These are phyloP conservation scores for Rhododendron griersonianum DNA, from an alignment of 148 eudicot species.

Conservation along the genomic window DNA sequence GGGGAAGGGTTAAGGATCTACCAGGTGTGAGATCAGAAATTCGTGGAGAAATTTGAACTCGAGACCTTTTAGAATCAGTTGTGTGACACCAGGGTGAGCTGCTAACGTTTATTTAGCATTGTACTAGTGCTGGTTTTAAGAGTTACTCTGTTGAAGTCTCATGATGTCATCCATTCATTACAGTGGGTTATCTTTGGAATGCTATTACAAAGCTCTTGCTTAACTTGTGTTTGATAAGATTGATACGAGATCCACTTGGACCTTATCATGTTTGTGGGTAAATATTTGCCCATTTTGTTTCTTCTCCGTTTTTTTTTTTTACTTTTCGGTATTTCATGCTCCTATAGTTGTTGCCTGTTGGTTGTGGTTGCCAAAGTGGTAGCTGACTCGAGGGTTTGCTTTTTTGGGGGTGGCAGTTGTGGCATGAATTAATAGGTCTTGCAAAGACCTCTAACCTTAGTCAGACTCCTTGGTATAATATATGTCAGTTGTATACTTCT, in stretches of 20 bases:
- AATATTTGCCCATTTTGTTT: neutral
- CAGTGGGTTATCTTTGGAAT: neutral
- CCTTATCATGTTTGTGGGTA: neutral
- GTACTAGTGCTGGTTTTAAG: neutral
- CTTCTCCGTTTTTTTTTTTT: neutral
- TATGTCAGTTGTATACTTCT: neutral
- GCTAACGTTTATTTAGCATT: neutral
- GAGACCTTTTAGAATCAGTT: neutral
- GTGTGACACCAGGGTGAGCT: neutral
- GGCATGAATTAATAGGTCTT: neutral
- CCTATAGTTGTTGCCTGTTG: neutral
- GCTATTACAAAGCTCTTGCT: neutral
- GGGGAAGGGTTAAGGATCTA: neutral
- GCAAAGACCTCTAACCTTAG: neutral
- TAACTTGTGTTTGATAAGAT: neutral
- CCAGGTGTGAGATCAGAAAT: neutral
- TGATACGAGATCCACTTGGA: neutral
- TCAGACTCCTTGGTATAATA: neutral
- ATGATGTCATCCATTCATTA: neutral
- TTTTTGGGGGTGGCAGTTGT: neutral
- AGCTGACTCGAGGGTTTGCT: neutral
- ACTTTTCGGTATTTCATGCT: neutral
- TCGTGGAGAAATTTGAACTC: neutral
- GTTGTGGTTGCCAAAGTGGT: neutral
- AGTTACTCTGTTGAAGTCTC: neutral